phyloP scores from a whole-genome alignment of 129 eudicot species.

The Pseudognaphalium luteoalbum region DNA sequence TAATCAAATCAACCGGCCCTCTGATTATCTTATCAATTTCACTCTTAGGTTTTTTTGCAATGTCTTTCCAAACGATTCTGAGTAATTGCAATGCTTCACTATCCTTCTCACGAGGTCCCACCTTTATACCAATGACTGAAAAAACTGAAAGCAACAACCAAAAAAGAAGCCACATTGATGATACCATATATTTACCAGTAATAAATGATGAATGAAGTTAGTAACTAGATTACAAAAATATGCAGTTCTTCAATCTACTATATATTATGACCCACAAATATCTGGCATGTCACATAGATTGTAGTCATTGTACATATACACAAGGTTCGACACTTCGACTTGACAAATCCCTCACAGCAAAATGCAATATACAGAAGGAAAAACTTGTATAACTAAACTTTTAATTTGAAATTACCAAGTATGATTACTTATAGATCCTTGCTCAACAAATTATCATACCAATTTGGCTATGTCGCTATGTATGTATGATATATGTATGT shows the following conservation, averaged over 20 bases:
- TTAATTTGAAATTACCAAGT: not conserved
- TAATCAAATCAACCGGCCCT: conserved; percentile 8
- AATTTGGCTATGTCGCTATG: not conserved
- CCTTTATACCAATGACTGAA: not conserved
- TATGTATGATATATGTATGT: too few species aligned
- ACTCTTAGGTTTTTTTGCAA: conserved; percentile 1
- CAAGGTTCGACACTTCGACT: too few species aligned
- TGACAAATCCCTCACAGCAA: too few species aligned
- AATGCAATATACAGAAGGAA: too few species aligned
- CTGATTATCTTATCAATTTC: conserved; percentile 19
- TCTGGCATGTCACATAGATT: too few species aligned
- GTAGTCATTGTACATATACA: too few species aligned
- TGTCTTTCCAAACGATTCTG: not conserved
- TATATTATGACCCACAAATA: too few species aligned
- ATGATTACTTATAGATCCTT: not conserved
- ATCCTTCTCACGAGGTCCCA: not conserved
- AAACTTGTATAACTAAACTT: not conserved
- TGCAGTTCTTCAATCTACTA: too few species aligned
- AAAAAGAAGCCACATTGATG: not conserved
- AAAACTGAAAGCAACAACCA: not conserved
- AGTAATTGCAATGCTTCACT: not conserved
- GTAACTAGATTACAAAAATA: too few species aligned
- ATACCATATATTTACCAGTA: too few species aligned
- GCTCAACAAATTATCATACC: not conserved
- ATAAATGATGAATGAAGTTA: too few species aligned